A percentile compares a stretch with the other conserved stretches of the same genome.
Conservation (phyloP, 2,329 filamentous ascomycete genomes). For the Aspergillus sp. region DNA sequence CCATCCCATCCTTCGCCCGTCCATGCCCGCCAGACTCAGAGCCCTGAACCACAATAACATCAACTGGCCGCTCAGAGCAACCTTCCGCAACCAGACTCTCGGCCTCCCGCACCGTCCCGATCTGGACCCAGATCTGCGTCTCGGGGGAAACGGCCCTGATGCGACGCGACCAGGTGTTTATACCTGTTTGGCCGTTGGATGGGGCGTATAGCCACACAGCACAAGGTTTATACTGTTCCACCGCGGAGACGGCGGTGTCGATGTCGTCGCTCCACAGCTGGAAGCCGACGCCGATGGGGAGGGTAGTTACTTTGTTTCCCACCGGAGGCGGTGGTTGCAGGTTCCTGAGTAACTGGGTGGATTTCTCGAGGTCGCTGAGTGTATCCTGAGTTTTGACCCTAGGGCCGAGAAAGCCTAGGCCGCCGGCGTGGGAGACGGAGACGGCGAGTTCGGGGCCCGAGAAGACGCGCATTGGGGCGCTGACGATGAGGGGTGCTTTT, state of each 20-base stretch:
- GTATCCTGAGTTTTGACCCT: constrained; percentile 48
- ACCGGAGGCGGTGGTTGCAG: neutral
- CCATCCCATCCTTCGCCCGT: constrained; percentile 45
- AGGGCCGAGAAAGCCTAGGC: constrained; percentile 58
- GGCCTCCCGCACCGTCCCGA: constrained; percentile 54
- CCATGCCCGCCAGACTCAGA: constrained; percentile 58
- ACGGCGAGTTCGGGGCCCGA: constrained; percentile 58
- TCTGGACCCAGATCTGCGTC: constrained; percentile 57
- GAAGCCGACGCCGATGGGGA: constrained; percentile 44
- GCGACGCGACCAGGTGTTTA: constrained; percentile 46
- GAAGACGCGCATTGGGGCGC: constrained; percentile 71
- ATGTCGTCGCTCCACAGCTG: constrained; percentile 43
- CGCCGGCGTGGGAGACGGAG: constrained; percentile 58
- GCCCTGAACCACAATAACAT: constrained; percentile 57
- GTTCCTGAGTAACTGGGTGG: constrained; percentile 24
- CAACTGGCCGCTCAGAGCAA: constrained; percentile 41
- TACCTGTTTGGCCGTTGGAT: constrained; percentile 29
- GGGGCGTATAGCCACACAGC: constrained; percentile 47
- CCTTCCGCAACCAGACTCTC: constrained; percentile 39
- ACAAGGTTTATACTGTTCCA: constrained; percentile 39
- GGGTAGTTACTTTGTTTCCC: constrained; percentile 8
- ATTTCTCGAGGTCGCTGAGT: constrained; percentile 33
- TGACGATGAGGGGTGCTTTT: constrained; percentile 58
- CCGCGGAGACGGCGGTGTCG: constrained; percentile 26
- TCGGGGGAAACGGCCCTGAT: constrained; percentile 43